phyloP scores from a whole-genome alignment of 2,329 filamentous ascomycete species.

The Cordyceps cateniannulata region DNA sequence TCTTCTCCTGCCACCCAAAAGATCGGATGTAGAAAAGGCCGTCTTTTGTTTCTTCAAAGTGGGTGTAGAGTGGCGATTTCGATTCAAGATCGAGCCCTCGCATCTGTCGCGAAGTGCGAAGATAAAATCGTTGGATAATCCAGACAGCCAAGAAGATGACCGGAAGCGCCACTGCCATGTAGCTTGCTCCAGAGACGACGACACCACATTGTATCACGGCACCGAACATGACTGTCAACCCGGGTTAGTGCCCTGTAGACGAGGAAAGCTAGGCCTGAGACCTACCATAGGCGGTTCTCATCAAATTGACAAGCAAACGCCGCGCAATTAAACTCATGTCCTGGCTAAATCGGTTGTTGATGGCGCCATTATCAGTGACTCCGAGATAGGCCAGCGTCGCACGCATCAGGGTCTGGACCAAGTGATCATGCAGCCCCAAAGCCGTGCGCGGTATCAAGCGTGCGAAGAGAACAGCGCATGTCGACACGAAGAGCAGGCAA shows the following conservation, averaged over 20 bases:
- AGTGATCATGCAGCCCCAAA: not conserved
- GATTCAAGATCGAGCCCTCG: slow-evolving; percentile 27
- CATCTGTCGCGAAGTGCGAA: slow-evolving; percentile 27
- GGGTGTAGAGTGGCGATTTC: slow-evolving; percentile 26
- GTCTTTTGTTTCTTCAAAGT: slow-evolving; percentile 34
- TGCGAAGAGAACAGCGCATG: not conserved
- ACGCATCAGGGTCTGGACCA: not conserved
- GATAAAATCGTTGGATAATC: slow-evolving; percentile 24
- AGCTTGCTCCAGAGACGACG: slow-evolving; percentile 20
- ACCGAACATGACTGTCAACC: not conserved
- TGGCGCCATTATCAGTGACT: not conserved
- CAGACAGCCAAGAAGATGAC: slow-evolving; percentile 20
- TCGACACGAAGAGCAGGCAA: not conserved
- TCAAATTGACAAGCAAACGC: slow-evolving; percentile 15
- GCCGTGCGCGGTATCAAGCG: not conserved
- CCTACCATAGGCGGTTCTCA: not conserved
- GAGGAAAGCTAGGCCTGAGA: no score
- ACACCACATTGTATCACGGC: slow-evolving; percentile 2
- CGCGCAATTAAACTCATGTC: slow-evolving; percentile 20
- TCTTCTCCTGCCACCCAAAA: slow-evolving; percentile 31
- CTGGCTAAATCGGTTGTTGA: slow-evolving; percentile 18
- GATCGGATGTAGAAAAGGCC: slow-evolving; percentile 42
- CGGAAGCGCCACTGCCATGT: slow-evolving; percentile 23
- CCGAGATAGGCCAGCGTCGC: not conserved
- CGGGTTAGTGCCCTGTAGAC: not conserved